phyloP scores from a whole-genome alignment of 257 asterid genomes.

The Rauvolfia tetraphylla region DNA sequence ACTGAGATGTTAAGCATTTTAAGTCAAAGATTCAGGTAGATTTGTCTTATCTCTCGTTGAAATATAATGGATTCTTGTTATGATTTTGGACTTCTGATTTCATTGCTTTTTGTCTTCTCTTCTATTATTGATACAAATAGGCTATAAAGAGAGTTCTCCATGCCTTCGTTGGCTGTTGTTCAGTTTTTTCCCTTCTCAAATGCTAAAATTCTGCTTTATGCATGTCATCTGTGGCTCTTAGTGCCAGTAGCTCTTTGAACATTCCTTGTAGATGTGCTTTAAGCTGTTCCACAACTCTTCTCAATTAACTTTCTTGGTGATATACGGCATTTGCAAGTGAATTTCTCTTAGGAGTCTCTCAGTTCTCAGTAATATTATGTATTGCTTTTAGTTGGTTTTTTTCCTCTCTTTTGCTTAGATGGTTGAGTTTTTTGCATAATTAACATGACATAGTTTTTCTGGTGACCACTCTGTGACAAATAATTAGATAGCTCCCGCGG shows the following conservation, averaged over 20 bases:
- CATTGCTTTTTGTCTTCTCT: background rate
- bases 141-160: background rate
- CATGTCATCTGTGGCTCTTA: background rate
- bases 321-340: background rate
- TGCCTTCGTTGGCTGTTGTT: background rate
- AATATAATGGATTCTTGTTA: background rate
- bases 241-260: background rate
- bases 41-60: background rate
- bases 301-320: background rate
- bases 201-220: background rate
- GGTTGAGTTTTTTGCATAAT: background rate
- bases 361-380: background rate
- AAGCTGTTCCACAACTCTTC: background rate
- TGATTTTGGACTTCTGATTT: background rate
- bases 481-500: background rate
- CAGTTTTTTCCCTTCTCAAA: background rate
- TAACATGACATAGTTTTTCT: background rate
- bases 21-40: background rate
- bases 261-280: background rate
- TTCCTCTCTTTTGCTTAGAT: background rate
- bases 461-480: background rate
- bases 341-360: background rate
- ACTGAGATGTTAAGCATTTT: background rate
- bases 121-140: background rate
- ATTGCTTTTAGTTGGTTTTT: background rate